Evolutionary conservation across 352 stramenopile species (phyloP).

Genomic region (Phytophthora brassicae): DNA sequence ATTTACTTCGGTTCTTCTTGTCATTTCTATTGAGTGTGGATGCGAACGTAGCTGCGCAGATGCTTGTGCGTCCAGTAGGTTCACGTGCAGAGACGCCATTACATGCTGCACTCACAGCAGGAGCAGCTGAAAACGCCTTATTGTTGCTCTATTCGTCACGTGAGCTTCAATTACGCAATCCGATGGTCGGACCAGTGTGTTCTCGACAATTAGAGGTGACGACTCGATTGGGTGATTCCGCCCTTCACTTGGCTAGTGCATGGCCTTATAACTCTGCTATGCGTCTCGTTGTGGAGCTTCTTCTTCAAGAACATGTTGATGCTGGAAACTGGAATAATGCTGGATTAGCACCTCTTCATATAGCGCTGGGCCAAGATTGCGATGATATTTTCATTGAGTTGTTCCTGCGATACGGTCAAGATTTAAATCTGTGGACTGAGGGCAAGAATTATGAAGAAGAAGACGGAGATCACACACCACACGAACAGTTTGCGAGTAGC

Average conservation of each 20-base stretch:
- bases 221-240: conserved; percentile 35
- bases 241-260: conserved; percentile 56
- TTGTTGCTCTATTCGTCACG: conserved; percentile 40
- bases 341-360: conserved; percentile 54
- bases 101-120: conserved; percentile 43
- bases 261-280: conserved; percentile 39
- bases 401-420: conserved; percentile 48
- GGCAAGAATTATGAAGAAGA: conserved; percentile 26
- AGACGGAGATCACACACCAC: conserved; percentile 2
- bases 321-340: conserved; percentile 53
- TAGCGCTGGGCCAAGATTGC: conserved; percentile 48
- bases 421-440: conserved; percentile 72
- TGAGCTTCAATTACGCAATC: conserved; percentile 27
- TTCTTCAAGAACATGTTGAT: conserved; percentile 48
- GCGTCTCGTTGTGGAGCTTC: conserved; percentile 41
- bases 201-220: conserved; percentile 29
- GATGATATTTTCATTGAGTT: conserved; percentile 45
- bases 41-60: conserved; percentile 11
- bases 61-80: conserved; percentile 29
- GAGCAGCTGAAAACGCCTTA: conserved; percentile 43
- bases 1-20: conserved; percentile 43
- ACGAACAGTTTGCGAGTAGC: conserved; percentile 10
- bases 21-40: conserved; percentile 34
- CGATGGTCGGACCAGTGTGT: conserved; percentile 18
- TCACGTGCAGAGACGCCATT: conserved; percentile 39